These are phyloP conservation scores for Helminthosporium solani DNA, from an alignment of 2,329 filamentous ascomycete species.

Conservation along the genomic window DNA sequence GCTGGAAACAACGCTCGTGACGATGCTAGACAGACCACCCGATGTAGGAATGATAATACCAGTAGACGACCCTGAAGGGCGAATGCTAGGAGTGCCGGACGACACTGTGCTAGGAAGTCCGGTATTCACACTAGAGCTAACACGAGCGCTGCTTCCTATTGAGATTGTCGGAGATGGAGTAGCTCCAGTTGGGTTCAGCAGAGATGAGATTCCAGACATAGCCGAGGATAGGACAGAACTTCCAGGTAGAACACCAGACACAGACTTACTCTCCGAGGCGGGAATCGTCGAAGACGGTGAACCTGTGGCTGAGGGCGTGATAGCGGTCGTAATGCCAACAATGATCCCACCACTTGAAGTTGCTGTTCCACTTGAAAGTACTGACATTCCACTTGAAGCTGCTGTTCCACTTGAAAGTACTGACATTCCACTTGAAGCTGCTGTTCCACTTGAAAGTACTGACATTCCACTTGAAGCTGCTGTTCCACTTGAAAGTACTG, in stretches of 20 bases:
- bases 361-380: conserved; percentile 4
- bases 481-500: conserved; percentile 3
- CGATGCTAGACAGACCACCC: conserved; percentile 17
- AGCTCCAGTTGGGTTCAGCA: conserved; percentile 9
- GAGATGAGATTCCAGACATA: conserved; percentile 21
- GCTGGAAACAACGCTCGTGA: conserved; percentile 7
- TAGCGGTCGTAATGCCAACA: conserved; percentile 39
- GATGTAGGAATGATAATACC: conserved; percentile 12
- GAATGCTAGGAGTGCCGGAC: neutral
- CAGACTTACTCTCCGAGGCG: conserved; percentile 15
- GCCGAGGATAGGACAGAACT: conserved; percentile 7
- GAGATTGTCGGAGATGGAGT: conserved; percentile 1
- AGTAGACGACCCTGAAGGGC: conserved; percentile 3
- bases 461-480: too few relatives aligned
- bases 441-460: conserved; percentile 4
- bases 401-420: conserved; percentile 4
- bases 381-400: too few relatives aligned
- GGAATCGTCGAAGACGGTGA: conserved; percentile 13
- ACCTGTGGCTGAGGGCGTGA: conserved; percentile 13
- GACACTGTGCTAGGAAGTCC: neutral
- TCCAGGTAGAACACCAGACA: conserved; percentile 4
- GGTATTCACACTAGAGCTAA: neutral
- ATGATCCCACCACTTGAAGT: too few relatives aligned
- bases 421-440: too few relatives aligned
- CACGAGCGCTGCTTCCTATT: neutral